phyloP scores from a whole-genome alignment of 306 rosid genomes.

The Cicer judaicum region DNA sequence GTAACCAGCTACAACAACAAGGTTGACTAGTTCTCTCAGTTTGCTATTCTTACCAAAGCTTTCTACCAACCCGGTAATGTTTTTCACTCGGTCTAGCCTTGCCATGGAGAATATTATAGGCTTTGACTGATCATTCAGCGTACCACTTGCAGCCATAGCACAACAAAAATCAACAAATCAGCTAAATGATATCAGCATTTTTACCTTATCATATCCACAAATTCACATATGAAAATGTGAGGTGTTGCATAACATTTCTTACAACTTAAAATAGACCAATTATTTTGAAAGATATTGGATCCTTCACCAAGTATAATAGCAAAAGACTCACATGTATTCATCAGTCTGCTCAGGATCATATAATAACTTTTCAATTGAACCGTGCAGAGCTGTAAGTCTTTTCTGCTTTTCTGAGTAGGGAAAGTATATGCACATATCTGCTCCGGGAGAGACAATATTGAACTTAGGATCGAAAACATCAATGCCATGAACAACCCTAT shows the following conservation, averaged over 20 bases:
- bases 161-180: constrained; percentile 37
- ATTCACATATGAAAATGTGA: background rate
- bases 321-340: constrained; percentile 70
- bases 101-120: constrained; percentile 94
- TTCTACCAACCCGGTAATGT: constrained; percentile 84
- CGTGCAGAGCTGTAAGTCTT: constrained; percentile 84
- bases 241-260: background rate
- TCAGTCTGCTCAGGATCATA: constrained; percentile 74
- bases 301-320: constrained; percentile 29
- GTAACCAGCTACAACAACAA: constrained; percentile 84
- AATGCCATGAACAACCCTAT: constrained; percentile 94
- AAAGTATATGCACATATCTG: constrained; percentile 82
- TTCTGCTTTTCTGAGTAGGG: constrained; percentile 76
- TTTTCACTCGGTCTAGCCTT: constrained; percentile 83
- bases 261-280: constrained; percentile 15
- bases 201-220: background rate
- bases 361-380: constrained; percentile 74
- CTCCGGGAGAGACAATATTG: constrained; percentile 97
- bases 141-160: constrained; percentile 64
- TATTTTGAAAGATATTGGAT: background rate
- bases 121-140: constrained; percentile 71
- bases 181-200: constrained; percentile 1
- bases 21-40: constrained; percentile 87
- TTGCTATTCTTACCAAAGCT: constrained; percentile 66
- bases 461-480: constrained; percentile 98